phyloP scores from a whole-genome alignment of 768 basidiomycete genomes.

The Mycena chlorophos region DNA sequence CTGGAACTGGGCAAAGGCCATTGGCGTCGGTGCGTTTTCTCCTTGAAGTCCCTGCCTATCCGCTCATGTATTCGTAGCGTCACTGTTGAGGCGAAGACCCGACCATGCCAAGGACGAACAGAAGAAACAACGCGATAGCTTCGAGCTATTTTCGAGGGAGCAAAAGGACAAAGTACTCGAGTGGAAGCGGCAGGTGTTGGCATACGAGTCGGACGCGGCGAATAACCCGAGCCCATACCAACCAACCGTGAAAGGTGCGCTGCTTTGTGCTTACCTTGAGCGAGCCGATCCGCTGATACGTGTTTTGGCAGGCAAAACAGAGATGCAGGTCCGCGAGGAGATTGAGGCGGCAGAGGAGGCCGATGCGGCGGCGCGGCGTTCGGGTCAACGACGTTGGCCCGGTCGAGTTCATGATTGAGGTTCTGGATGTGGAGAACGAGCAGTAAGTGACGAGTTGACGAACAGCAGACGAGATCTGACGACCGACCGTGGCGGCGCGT shows the following conservation, averaged over 20 bases:
- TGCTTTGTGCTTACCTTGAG: not conserved
- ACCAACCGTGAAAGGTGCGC: not conserved
- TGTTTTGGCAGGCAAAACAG: not conserved
- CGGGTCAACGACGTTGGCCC: conserved; percentile 4
- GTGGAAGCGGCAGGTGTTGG: not conserved
- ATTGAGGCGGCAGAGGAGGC: not conserved
- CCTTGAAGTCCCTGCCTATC: not conserved
- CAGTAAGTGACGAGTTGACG: too few relatives aligned
- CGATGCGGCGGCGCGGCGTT: not conserved
- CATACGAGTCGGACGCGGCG: conserved; percentile 6
- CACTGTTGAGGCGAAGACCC: not conserved
- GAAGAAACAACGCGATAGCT: not conserved
- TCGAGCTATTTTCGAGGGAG: not conserved
- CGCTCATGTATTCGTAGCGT: not conserved
- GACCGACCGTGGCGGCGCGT: not conserved
- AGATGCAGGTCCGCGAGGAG: not conserved
- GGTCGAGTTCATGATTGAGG: not conserved
- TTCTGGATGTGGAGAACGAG: conserved; percentile 5
- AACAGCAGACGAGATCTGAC: not conserved
- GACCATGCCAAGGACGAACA: not conserved
- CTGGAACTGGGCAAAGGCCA: conserved; percentile 29
- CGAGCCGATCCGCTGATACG: not conserved
- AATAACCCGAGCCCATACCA: not conserved
- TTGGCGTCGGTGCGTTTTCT: conserved; percentile 23
- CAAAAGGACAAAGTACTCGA: not conserved